Evolutionary conservation across 768 basidiomycete genomes (phyloP).

Genomic region (Asterophora lycoperdoides): DNA sequence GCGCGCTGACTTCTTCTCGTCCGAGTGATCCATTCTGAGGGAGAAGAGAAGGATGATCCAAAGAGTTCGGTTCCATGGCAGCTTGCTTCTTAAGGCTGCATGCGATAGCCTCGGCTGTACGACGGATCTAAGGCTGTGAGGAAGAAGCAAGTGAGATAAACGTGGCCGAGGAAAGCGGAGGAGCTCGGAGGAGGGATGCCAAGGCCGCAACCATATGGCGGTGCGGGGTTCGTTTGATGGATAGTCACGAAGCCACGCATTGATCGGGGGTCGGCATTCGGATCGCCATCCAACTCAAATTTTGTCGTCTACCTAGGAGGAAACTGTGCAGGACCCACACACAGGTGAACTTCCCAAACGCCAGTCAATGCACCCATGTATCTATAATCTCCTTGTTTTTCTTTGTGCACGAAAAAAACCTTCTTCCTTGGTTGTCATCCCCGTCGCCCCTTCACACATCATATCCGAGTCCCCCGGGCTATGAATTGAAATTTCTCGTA

Average conservation of each 20-base stretch:
- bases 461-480: background rate
- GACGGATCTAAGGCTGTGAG: constrained; percentile 4
- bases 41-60: constrained; percentile 1
- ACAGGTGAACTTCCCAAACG: background rate
- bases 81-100: constrained; percentile 5
- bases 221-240: background rate
- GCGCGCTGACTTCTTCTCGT: constrained; percentile 22
- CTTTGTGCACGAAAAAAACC: background rate
- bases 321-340: too few species aligned
- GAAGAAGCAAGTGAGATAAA: constrained; percentile 2
- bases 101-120: background rate
- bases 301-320: too few species aligned
- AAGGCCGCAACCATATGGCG: constrained; percentile 1
- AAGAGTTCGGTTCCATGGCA: background rate
- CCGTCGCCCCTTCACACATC: background rate
- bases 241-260: background rate
- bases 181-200: background rate
- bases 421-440: background rate
- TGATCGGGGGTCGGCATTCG: background rate
- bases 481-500: too few species aligned
- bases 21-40: constrained; percentile 17
- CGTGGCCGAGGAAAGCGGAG: background rate
- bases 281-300: too few species aligned
- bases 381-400: background rate
- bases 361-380: background rate